Base-by-base conservation (phyloP, 306 rosid species). In the Arachis hypogaea region DNA sequence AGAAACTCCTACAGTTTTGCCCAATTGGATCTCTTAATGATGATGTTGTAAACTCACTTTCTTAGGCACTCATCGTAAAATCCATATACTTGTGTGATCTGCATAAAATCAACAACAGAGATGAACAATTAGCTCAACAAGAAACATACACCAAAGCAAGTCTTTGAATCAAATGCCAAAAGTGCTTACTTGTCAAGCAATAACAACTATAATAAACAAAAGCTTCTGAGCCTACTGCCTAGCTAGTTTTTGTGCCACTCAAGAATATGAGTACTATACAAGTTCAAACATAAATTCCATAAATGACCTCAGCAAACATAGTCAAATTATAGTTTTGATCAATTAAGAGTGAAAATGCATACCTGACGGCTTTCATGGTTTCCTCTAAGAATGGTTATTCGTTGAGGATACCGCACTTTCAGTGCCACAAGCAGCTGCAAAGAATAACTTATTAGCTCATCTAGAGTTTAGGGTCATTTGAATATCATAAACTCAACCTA, bases 321-420 rank as follows among this genome's bases (percentile, higher is more conserved):
- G 59, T 14, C 63, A 69, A 76, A 33, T 46, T 9, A 61, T 59
- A 22, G 54, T 65, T 68, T 68, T 73, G 52, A 72, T 59, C 33
- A 28, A 44, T 36, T 7, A 71, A 75, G 49, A 75, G 16, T 54
- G 51, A 36, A 71, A 84, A 77, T 18, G 22, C 72, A 75, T 79
- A 95, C 99, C 98, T 95, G 98, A 59, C 99, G 98, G 71, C 99
- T 95, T 82, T 95, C 99, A 72, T 95, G 99, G 83, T 95, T 95
- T 83, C 99, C 99, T 76, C 99, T 87, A 80, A 95, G 99, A 86
- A 95, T 95, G 62, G 99, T 92, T 66, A 95, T 92, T 16, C 99
- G 94, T 73, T 95, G 99, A 78, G 88, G 90, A 87, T 88, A 90
- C 47, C 97, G 86, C 63, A 95, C 99, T 87, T 95, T 95, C 75